These are phyloP conservation scores for Malus domestica DNA, from an alignment of 306 rosid genomes.

Conservation along the genomic window ASM211411v1 NC_041799.1:1810001-1810500, in stretches of 20 bases:
- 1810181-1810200: conserved; percentile 23
- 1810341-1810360: background rate
- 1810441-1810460: background rate
- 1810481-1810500: too few species aligned
- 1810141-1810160: background rate
- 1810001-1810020: conserved; percentile 99
- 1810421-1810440: too few species aligned
- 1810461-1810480: background rate
- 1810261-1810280: background rate
- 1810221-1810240: background rate
- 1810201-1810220: background rate
- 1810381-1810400: background rate
- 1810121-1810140: background rate
- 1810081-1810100: background rate
- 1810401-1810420: too few species aligned
- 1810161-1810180: background rate
- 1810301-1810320: background rate
- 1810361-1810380: too few species aligned
- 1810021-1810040: conserved; percentile 99
- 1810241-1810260: background rate
- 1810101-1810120: conserved; percentile 12
- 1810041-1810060: conserved; percentile 97
- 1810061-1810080: conserved; percentile 94
- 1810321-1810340: background rate
- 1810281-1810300: background rate